Percentiles rank a stretch among this genome's conserved stretches.
phyloP scores from a whole-genome alignment of 805 yeast species.

The Yarrowia phangngaensis region DNA sequence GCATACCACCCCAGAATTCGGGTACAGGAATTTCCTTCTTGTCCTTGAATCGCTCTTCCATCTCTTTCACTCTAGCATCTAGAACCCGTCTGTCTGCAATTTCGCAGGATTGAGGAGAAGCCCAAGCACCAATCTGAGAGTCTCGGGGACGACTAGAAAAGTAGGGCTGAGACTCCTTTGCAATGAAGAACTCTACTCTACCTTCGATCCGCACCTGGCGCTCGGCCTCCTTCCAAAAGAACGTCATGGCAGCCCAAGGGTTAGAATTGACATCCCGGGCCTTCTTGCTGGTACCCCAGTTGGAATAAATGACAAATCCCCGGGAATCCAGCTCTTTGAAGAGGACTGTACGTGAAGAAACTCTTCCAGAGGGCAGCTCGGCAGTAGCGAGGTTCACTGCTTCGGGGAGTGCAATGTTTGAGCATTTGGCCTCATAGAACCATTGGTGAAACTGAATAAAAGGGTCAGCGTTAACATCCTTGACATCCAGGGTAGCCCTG shows the following conservation, averaged over 20 bases:
- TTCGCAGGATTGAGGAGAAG: constrained; percentile 77
- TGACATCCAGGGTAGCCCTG: constrained; percentile 55
- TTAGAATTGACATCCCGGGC: constrained; percentile 65
- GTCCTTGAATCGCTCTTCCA: constrained; percentile 56
- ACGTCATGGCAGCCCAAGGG: constrained; percentile 75
- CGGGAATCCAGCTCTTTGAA: constrained; percentile 82
- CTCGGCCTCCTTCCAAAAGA: constrained; percentile 88
- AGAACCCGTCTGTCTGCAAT: constrained; percentile 60
- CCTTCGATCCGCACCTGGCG: constrained; percentile 96
- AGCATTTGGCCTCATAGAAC: constrained; percentile 71
- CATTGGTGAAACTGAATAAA: constrained; percentile 74
- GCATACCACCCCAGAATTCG: constrained; percentile 91
- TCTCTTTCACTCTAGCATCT: constrained; percentile 48
- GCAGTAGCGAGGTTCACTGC: constrained; percentile 86
- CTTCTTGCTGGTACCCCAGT: constrained; percentile 86
- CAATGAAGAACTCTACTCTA: constrained; percentile 61
- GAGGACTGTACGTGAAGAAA: constrained; percentile 77
- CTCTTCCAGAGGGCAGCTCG: constrained; percentile 81
- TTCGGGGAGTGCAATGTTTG: constrained; percentile 67
- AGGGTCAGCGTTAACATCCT: constrained; percentile 57
- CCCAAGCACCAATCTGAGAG: constrained; percentile 94
- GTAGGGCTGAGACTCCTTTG: constrained; percentile 72
- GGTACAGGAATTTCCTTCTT: constrained; percentile 72
- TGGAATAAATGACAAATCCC: constrained; percentile 86
- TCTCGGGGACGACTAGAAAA: constrained; percentile 88